Base-by-base conservation (phyloP, 805 yeast genomes). In the Millerozyma miso region DNA sequence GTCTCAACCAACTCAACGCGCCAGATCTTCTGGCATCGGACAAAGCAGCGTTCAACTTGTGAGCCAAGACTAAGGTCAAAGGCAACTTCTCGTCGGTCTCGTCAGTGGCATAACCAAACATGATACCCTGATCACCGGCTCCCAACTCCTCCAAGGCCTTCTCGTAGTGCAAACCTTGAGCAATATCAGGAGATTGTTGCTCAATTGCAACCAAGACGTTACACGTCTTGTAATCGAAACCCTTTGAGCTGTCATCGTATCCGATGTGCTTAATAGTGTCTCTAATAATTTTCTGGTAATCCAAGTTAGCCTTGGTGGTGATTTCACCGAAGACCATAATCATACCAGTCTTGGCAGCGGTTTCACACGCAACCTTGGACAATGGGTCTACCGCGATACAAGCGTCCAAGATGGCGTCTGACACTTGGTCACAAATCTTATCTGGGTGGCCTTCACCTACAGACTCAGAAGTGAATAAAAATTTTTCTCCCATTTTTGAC, bases 71-170 rank as follows among this genome's bases (percentile, higher is more conserved):
- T 52, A 93, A 81, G 58, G 99, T 93, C 74, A 93, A 81, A 60
- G 99, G 99, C 60, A 93, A 78, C 69, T 86, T 83, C 79, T 93
- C 98, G 67, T 91, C 96, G 59, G 99, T 90, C 79, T 93, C 99
- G 63, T 93, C 97, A 51, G 98, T 84, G 59, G 99, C 99, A 73
- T 93, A 93, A 73, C 99, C 99, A 67, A 93, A 93, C 99, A 93
- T 93, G 70, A 93, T 93, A 85, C 99, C 99, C 76, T 93, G 99
- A 77, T 93, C 99, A 83, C 99, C 99, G 54, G 99, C 99, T 72
- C 99, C 99, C 63, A 93, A 82, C 47, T 93, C 95, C 79, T 93
- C 99, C 53, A 93, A 77, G 43, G 86, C 96, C 75, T 84, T 80
- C 68, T 93, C 97, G 74, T 86, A 86, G 75, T 93, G 98, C 65